A percentile compares a stretch with the other conserved stretches of the same genome.
Conservation (phyloP, 495 filamentous ascomycete genomes). For the Astrocystis sublimbata region DNA sequence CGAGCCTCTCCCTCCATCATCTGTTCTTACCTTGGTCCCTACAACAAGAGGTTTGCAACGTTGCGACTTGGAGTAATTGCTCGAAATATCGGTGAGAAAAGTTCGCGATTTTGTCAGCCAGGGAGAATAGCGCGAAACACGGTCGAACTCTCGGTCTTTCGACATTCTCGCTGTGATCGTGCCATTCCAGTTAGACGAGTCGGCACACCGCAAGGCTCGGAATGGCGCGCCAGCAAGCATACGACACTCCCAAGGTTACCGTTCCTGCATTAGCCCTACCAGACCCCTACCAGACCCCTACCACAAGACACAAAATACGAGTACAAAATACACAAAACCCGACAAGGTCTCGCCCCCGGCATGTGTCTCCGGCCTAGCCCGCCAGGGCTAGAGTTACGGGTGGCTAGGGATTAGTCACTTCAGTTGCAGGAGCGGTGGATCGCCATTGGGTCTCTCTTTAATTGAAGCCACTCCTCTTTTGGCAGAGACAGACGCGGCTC, state of each 20-base stretch:
- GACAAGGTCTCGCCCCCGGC: not conserved
- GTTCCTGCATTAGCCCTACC: slow-evolving; percentile 17
- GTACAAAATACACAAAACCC: too few species aligned
- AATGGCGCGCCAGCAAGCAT: slow-evolving; percentile 1
- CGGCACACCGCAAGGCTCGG: slow-evolving; percentile 2
- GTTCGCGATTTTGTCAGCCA: not conserved
- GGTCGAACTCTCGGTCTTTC: not conserved
- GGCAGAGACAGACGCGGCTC: not conserved
- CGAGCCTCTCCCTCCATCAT: not conserved
- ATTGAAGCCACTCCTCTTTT: not conserved
- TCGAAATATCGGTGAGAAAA: not conserved
- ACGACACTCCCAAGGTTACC: not conserved
- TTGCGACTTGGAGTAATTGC: too few species aligned
- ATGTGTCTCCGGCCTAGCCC: not conserved
- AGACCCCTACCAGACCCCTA: too few species aligned
- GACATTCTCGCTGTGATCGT: not conserved
- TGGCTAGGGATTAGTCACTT: not conserved
- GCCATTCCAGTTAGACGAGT: slow-evolving; percentile 4
- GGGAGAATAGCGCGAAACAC: not conserved
- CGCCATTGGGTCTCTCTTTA: too few species aligned
- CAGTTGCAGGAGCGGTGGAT: too few species aligned
- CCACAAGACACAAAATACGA: too few species aligned
- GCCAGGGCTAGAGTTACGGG: not conserved
- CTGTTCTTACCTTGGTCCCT: too few species aligned
- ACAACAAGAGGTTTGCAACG: too few species aligned